These are phyloP conservation scores for Calendula officinalis DNA, from an alignment of 129 eudicot genomes.

Conservation along the genomic window DNA sequence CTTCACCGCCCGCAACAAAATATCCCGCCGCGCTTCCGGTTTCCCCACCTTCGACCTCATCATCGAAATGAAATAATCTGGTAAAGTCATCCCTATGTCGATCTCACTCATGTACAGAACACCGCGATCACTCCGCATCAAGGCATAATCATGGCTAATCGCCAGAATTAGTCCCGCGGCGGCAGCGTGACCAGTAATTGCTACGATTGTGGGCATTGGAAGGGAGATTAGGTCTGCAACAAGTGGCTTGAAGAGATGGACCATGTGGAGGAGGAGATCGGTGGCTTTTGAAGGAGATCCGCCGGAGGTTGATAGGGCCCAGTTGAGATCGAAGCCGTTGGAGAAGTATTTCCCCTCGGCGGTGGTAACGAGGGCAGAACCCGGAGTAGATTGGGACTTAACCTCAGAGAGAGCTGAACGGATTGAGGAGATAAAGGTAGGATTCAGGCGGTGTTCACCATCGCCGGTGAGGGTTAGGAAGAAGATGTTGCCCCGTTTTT, in stretches of 20 bases:
- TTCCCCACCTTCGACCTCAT: constrained; percentile 4
- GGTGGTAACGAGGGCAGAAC: constrained; percentile 6
- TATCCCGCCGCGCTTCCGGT: neutral
- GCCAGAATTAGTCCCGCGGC: constrained; percentile 68
- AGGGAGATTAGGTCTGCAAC: constrained; percentile 50
- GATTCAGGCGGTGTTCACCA: constrained; percentile 1
- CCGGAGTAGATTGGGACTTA: neutral
- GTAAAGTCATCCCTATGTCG: constrained; percentile 30
- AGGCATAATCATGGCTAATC: constrained; percentile 57
- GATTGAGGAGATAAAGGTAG: constrained; percentile 13
- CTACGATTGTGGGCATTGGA: constrained; percentile 74
- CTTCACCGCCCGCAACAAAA: constrained; percentile 11
- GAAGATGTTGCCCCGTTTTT: constrained; percentile 10
- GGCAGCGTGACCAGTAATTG: constrained; percentile 67
- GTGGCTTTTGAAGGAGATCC: constrained; percentile 23
- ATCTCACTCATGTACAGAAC: constrained; percentile 69
- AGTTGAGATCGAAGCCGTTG: constrained; percentile 16
- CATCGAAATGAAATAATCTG: constrained; percentile 5
- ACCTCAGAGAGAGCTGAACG: constrained; percentile 10
- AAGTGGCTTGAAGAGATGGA: constrained; percentile 30
- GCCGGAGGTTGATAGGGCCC: neutral
- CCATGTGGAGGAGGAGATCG: constrained; percentile 35
- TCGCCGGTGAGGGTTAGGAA: constrained; percentile 13
- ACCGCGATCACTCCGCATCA: constrained; percentile 43
- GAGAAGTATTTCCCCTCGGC: constrained; percentile 15